Evolutionary conservation across 805 yeast species (phyloP), one percentile per base, ranked within the genome.

Genomic region (Schwanniomyces yamadae): DNA sequence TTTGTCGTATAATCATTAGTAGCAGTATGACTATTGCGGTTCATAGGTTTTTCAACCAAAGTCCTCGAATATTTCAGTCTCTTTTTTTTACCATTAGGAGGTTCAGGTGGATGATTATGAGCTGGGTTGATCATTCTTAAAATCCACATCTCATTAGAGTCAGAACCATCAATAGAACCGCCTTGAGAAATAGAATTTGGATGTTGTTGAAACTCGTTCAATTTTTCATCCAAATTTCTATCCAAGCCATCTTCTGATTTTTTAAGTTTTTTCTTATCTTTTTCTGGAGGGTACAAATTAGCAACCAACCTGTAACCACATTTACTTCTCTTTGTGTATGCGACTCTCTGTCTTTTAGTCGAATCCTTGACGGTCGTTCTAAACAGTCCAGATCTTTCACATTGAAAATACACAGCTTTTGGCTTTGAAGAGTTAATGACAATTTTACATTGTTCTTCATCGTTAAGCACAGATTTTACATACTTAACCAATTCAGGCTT

Each of bases 391-490:
- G 69, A 61, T 31, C 72, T 48, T 47, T 69, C 75, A 47, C 72
- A 69, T 50, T 66, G 72, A 53, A 68, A 69, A 52, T 69, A 69
- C 15, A 69, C 70, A 5, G 75, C 75, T 50, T 69, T 67, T 15
- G 73, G 73, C 52, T 69, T 69, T 18, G 72, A 66, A 19, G 71
- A 64, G 50, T 66, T 66, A 50, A 69, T 68, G 28, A 69, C 75
- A 49, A 69, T 67, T 48, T 66, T 61, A 49, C 73, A 68, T 40
- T 54, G 56, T 38, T 59, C 65, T 33, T 55, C 60, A 13, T 53
- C 57, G 24, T 66, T 63, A 36, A 69, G 63, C 23, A 54, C 59
- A 21, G 56, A 57, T 48, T 67, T 68, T 28, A 69, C 72, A 43
- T 50, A 59, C 33, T 50, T 51, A 10, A 58, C 61, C 33, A 59